Evolutionary conservation across 2,329 filamentous ascomycete genomes (phyloP), one percentile per base, ranked within the genome.

Genomic region (Rachicladosporium sp.): DNA sequence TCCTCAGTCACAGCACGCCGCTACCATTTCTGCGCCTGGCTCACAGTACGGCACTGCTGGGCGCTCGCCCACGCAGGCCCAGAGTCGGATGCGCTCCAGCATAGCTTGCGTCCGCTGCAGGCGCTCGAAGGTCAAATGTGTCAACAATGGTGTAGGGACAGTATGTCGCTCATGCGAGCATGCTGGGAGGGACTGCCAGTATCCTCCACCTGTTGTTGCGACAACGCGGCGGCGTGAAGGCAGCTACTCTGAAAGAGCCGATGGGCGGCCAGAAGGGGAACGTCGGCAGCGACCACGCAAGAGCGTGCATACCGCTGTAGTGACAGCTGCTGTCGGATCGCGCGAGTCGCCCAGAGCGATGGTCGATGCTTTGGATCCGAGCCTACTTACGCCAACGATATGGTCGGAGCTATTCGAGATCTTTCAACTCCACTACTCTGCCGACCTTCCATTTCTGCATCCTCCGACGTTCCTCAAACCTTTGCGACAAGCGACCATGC

Each of bases 61-160:
- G 50, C 51, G 47, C 36, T 47, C 52, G 48, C 49, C 45, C 47
- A 48, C 46, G 50, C 54, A 53, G 44, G 43, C 52, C 38, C 47
- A 49, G 36, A 47, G 45, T 42, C 59, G 64, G 42, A 81, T 86
- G 74, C 74, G 84, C 50, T 86, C 82, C 35, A 84, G 80, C 54
- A 85, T 89, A 55, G 83, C 84, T 35, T 91, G 84, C 61, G 68
- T 75, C 45, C 71, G 76, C 46, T 89, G 84, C 57, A 73, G 84
- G 42, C 76, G 76, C 52, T 86, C 82, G 57, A 93, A 91, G 63
- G 84, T 89, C 57, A 89, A 89, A 62, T 93, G 85, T 64, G 77
- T 85, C 59, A 91, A 91, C 62, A 73, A 74, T 49, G 82, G 82
- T 44, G 73, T 79, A 42, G 73, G 74, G 45, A 78, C 76, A 10